Evolutionary conservation across 805 yeast genomes (phyloP), one percentile per base, ranked within the genome.

Genomic region (Cyberlindnera galapagoensis): DNA sequence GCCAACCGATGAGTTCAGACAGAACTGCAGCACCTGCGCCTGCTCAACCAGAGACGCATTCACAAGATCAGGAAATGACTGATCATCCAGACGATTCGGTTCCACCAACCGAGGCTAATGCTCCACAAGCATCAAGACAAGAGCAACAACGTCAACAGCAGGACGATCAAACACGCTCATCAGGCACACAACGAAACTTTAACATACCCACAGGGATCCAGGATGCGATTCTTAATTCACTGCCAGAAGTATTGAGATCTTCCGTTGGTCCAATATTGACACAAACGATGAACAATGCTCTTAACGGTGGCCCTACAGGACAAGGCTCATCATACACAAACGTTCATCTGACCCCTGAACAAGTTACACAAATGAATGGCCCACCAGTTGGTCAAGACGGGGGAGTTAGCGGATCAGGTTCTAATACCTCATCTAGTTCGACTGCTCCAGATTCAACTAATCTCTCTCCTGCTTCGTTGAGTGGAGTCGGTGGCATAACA

Each of bases 301-400:
- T 40, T 8, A 37, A 30, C 33, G 37, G 39, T n/a, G 39, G 39
- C 3, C 21, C 15, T 3, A 26, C 22, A n/a, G 41, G 39, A 2
- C 40, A 34, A 12, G 44, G 41, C 9, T 34, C 40, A 12, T 33
- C 38, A 5, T 34, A 35, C 26, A 36, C 43, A 6, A 31, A 40
- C 6, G 43, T 39, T 12, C 21, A 11, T 15, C 11, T 28, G 10
- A 6, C 30, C 8, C 23, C 30, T 3, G 30, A 26, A 12, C 29
- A 26, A 16, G 18, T 13, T n/a, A 18, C 17, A 5, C 11, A 24
- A n/a, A 13, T 11, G 5, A 10, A 17, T n/a, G 16, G 14, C 12
- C 7, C 16, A 12, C 13, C 14, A 14, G 16, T 14, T 11, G 10
- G 7, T 7, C 16, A 11, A 10, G 14, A n/a, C n/a, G n/a, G n/a